These are phyloP conservation scores for Trametes coccinea DNA, from an alignment of 768 basidiomycete genomes.

Conservation along the genomic window DNA sequence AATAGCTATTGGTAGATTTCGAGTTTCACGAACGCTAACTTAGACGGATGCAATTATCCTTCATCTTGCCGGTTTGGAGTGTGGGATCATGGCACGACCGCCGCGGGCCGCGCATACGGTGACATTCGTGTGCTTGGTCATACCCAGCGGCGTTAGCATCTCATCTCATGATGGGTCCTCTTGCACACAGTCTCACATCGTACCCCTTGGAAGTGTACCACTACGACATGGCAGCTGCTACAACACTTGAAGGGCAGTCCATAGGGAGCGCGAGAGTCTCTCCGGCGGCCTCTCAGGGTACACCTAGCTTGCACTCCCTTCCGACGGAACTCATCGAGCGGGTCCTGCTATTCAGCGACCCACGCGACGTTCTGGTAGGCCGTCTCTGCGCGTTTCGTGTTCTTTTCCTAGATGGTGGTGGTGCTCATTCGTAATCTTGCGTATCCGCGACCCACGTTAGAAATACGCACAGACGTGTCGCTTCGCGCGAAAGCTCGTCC, in stretches of 20 bases:
- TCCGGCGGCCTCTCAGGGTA: not conserved
- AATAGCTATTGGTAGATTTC: too few relatives aligned
- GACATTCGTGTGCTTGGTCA: too few relatives aligned
- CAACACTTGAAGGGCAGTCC: not conserved
- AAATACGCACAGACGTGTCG: slow-evolving; percentile 58
- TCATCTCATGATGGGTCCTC: too few relatives aligned
- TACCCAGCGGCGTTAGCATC: too few relatives aligned
- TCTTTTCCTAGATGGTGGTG: too few relatives aligned
- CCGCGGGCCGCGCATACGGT: too few relatives aligned
- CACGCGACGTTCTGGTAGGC: slow-evolving; percentile 50
- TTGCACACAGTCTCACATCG: too few relatives aligned
- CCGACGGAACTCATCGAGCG: slow-evolving; percentile 64
- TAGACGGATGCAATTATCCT: too few relatives aligned
- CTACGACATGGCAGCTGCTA: not conserved
- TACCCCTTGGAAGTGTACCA: too few relatives aligned
- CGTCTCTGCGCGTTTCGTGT: not conserved
- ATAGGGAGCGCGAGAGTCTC: not conserved
- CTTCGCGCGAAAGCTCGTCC: slow-evolving; percentile 48
- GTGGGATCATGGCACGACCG: too few relatives aligned
- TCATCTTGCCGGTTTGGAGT: too few relatives aligned
- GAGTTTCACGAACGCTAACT: too few relatives aligned
- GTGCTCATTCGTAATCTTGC: not conserved
- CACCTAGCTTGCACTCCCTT: slow-evolving; percentile 26
- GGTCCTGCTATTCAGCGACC: slow-evolving; percentile 53
- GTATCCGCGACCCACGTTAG: not conserved